Evolutionary conservation across 495 filamentous ascomycete genomes (phyloP), one percentile per base, ranked within the genome.

Genomic region (Trichoderma parareesei): DNA sequence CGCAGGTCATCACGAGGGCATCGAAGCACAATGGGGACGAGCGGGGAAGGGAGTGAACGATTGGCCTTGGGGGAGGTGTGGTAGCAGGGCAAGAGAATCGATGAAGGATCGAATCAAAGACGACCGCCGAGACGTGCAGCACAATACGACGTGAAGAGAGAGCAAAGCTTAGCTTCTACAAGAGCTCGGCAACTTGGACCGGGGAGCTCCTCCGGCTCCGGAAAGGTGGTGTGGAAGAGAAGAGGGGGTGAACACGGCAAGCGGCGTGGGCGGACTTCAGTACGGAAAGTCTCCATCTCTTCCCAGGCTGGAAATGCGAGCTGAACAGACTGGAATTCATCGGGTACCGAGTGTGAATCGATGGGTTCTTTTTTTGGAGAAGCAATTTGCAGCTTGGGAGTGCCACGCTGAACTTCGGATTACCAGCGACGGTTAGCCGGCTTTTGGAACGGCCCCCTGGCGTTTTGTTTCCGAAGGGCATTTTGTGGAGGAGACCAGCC

Each of bases 401-500:
- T 35, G 53, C 53, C 53, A 57, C 53, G 3, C 9, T n/a, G 53
- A 57, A 27, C 53, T 57, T 57, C 53, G 53, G 53, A 37, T 57
- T 57, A 57, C 53, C 53, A 37, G 9, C 33, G 53, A 57, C 33
- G 53, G 53, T 57, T 57, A 57, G 53, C 53, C 53, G 53, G 53
- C 10, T n/a, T 37, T 8, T 49, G 18, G 20, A 18, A 18, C 20
- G 46, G 46, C 46, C 14, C 46, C 46, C n/a, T 49, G 46, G 46
- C 46, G 18, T 18, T 49, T 57, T 18, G 18, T 18, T 49, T 57
- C 20, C 33, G 49, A 4, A 3, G 11, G 53, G 33, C 7, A 9
- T 41, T 57, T 57, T 57, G 53, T 57, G 53, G 53, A 57, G 53
- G 33, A 11, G 53, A n/a, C 53, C 27, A 57, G 53, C 53, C 53